A percentile compares a stretch with the other conserved stretches of the same genome.
Conservation (phyloP, 2,329 filamentous ascomycete genomes). For the Trichoderma breve region DNA sequence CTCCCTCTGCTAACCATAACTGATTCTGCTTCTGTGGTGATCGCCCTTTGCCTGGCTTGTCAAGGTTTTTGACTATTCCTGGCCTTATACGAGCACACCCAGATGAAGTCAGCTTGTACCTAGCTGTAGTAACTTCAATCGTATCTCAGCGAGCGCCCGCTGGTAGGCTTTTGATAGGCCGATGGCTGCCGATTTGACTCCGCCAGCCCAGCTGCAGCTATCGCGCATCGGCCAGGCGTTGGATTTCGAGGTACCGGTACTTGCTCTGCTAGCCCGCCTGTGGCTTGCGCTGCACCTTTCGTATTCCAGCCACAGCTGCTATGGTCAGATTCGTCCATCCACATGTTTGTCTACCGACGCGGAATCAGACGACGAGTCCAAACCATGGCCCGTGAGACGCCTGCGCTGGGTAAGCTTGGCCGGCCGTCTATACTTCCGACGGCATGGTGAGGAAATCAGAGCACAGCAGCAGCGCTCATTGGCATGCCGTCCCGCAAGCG, state of each 20-base stretch:
- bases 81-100: constrained; percentile 19
- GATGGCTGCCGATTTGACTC: constrained; percentile 11
- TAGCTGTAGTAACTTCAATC: background rate
- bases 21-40: background rate
- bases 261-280: background rate
- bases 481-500: background rate
- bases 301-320: constrained; percentile 14
- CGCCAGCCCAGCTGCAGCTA: background rate
- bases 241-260: constrained; percentile 13
- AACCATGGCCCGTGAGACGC: constrained; percentile 8
- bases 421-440: background rate
- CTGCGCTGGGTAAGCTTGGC: background rate
- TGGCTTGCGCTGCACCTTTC: constrained; percentile 13
- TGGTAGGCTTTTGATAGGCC: constrained; percentile 4
- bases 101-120: background rate
- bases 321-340: constrained; percentile 8
- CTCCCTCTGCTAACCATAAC: background rate
- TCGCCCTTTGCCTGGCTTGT: constrained; percentile 7
- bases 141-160: background rate
- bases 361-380: background rate
- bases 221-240: background rate
- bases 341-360: background rate
- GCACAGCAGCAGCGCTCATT: background rate
- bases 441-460: background rate
- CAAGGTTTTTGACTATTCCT: background rate